These are phyloP conservation scores for Colletotrichum higginsianum DNA, from an alignment of 2,329 filamentous ascomycete species.

Conservation along the genomic window DNA sequence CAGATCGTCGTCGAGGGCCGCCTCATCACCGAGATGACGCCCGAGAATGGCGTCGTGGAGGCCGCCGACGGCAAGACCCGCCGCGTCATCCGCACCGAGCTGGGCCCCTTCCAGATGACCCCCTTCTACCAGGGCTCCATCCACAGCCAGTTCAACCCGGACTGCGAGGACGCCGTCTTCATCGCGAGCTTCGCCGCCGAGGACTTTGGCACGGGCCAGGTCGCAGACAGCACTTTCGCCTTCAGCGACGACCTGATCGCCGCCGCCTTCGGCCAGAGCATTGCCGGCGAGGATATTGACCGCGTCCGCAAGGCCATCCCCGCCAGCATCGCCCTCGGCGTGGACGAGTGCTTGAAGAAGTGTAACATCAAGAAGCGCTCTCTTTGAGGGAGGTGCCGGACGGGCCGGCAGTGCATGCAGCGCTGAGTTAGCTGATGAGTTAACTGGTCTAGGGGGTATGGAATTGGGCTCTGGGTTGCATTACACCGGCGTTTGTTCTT, in stretches of 20 bases:
- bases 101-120: constrained; percentile 64
- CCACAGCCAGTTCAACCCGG: constrained; percentile 71
- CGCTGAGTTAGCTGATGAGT: not conserved
- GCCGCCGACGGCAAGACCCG: constrained; percentile 52
- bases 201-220: constrained; percentile 67
- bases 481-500: constrained; percentile 5
- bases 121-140: constrained; percentile 69
- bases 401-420: not conserved
- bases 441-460: not conserved
- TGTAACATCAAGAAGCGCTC: constrained; percentile 56
- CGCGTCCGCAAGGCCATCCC: constrained; percentile 61
- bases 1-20: constrained; percentile 65
- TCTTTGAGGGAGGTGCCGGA: not conserved
- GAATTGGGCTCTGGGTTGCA: not conserved
- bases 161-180: constrained; percentile 65
- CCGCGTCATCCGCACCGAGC: constrained; percentile 51
- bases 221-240: constrained; percentile 66
- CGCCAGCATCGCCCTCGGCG: constrained; percentile 64
- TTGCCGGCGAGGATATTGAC: constrained; percentile 63
- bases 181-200: constrained; percentile 65
- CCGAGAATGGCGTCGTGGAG: constrained; percentile 65
- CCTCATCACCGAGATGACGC: constrained; percentile 66
- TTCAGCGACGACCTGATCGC: constrained; percentile 61
- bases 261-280: constrained; percentile 62
- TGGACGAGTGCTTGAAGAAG: constrained; percentile 65